Evolutionary conservation across 345 rosid species (phyloP).

Genomic region (Arabidopsis arenosa): DNA sequence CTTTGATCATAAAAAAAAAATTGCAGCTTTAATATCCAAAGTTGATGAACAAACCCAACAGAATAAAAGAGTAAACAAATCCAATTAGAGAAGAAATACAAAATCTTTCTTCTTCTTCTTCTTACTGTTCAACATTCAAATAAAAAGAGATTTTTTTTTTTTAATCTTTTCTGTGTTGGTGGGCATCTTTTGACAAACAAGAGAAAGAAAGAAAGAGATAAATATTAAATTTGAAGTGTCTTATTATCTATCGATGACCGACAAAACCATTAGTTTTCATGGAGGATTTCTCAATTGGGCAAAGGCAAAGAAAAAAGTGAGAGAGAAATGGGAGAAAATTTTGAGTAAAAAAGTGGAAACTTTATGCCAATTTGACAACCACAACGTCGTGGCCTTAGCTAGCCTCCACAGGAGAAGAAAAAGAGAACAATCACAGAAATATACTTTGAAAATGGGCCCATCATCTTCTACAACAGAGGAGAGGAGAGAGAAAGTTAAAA

Average conservation of each 20-base stretch:
- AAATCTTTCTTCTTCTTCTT: neutral
- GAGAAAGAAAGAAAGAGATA: neutral
- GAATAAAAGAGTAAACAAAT: neutral
- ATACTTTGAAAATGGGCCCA: conserved; percentile 40
- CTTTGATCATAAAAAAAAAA: conserved; percentile 30
- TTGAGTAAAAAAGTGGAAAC: conserved; percentile 42
- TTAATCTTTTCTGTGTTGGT: conserved; percentile 20
- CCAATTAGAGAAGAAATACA: no score
- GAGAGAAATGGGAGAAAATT: neutral
- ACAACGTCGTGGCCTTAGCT: conserved; percentile 32
- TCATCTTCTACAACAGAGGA: conserved; percentile 9
- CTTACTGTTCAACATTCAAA: conserved; percentile 42
- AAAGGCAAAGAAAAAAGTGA: conserved; percentile 30
- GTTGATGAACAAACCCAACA: conserved; percentile 42
- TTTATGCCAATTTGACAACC: conserved; percentile 45
- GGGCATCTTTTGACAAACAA: conserved; percentile 48
- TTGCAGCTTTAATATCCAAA: conserved; percentile 20
- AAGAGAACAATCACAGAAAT: conserved; percentile 21
- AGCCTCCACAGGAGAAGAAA: conserved; percentile 23
- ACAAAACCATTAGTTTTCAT: conserved; percentile 41
- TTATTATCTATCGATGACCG: conserved; percentile 38
- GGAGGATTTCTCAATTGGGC: conserved; percentile 43
- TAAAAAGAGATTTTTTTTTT: conserved; percentile 14
- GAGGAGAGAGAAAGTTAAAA: conserved; percentile 19
- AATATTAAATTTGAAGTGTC: neutral